phyloP scores from a whole-genome alignment of 805 yeast species.

The Nakazawaea holstii region DNA sequence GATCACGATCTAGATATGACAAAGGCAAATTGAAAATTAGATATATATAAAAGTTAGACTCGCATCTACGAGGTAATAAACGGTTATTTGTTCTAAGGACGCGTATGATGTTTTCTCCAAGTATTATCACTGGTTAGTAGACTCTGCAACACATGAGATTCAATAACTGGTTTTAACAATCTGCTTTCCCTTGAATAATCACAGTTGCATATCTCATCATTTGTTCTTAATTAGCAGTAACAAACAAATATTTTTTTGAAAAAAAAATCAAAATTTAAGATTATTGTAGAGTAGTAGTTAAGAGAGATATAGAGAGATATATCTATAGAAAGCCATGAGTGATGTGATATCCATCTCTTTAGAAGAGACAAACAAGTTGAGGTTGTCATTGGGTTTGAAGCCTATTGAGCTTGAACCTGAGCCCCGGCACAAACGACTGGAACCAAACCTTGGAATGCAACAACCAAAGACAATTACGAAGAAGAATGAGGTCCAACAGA shows the following conservation, averaged over 20 bases:
- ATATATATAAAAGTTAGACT: no score
- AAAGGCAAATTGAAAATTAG: no score
- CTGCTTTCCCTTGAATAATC: no score
- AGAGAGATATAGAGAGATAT: slow-evolving; percentile 11
- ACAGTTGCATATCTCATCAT: no score
- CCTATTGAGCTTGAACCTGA: slow-evolving; percentile 32
- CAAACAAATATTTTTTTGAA: background rate
- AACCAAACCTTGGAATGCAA: background rate
- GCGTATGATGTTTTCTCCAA: no score
- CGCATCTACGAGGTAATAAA: no score
- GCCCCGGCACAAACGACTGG: background rate
- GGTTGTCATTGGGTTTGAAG: slow-evolving; percentile 47
- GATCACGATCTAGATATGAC: background rate
- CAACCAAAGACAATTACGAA: slow-evolving; percentile 15
- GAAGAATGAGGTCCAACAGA: slow-evolving; percentile 18
- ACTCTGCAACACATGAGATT: no score
- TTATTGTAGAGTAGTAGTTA: background rate
- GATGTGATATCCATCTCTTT: slow-evolving; percentile 26
- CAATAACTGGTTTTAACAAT: no score
- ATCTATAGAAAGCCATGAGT: slow-evolving; percentile 7
- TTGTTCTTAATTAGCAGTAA: no score
- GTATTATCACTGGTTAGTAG: no score
- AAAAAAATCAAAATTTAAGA: background rate
- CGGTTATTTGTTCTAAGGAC: no score
- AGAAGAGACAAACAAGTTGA: slow-evolving; percentile 52